Evolutionary conservation across 2,329 filamentous ascomycete species (phyloP).

Genomic region (Exophiala mesophila): DNA sequence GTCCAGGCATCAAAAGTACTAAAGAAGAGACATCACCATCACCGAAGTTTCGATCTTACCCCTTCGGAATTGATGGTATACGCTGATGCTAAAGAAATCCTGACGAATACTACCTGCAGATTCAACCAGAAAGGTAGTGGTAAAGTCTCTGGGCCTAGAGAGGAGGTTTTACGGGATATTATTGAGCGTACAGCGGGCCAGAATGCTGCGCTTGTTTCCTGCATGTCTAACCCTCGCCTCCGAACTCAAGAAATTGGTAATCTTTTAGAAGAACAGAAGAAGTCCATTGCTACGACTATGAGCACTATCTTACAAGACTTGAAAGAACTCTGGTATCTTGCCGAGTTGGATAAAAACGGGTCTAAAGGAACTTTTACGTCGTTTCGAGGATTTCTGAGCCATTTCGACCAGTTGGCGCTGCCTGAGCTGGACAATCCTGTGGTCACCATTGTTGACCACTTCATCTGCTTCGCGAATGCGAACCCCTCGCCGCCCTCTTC

Average conservation of each 20-base stretch:
- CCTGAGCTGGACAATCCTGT: neutral
- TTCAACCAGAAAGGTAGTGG: neutral
- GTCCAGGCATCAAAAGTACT: neutral
- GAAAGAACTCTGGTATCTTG: conserved; percentile 10
- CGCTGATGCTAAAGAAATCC: conserved; percentile 6
- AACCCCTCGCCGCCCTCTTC: neutral
- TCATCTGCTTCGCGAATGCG: neutral
- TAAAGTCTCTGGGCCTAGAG: no score
- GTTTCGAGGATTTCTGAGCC: neutral
- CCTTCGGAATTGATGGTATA: conserved; percentile 11
- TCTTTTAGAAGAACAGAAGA: conserved; percentile 4
- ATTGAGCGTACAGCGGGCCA: neutral
- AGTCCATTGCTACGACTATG: neutral
- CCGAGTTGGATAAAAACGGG: neutral
- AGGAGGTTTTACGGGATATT: neutral
- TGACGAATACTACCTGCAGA: conserved; percentile 1
- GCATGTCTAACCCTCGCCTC: neutral
- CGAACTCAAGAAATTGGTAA: conserved; percentile 1
- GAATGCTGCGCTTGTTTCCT: neutral
- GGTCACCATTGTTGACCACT: neutral
- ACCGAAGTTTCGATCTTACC: conserved; percentile 2
- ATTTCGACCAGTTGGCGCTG: neutral
- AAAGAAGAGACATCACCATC: neutral
- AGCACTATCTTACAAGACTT: conserved; percentile 7
- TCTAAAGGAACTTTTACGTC: neutral